Percentiles rank a stretch among this genome's conserved stretches.
Evolutionary conservation across 768 basidiomycete species (phyloP).

Genomic region (Mycena albidolilacea): DNA sequence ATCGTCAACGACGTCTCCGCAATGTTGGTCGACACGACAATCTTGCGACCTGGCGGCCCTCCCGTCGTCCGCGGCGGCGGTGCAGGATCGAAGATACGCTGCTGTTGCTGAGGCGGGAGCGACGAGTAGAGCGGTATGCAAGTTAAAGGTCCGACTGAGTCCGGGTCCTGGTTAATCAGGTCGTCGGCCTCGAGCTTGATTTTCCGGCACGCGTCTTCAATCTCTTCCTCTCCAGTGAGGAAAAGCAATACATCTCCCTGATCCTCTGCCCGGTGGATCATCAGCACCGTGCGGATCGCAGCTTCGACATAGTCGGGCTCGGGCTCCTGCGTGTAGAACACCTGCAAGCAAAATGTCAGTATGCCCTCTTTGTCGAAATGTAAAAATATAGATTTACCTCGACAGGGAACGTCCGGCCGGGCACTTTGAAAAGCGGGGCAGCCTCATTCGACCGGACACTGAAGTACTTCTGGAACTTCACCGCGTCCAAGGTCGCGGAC

Average conservation of each 20-base stretch:
- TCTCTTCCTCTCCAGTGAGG: conserved; percentile 98
- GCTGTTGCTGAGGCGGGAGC: conserved; percentile 94
- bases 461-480: conserved; percentile 98
- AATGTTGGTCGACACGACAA: conserved; percentile 96
- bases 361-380: neutral
- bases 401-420: conserved; percentile 94
- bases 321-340: conserved; percentile 93
- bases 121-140: conserved; percentile 97
- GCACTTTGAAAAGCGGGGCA: conserved; percentile 91
- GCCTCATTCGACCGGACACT: conserved; percentile 58
- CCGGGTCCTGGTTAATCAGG: conserved; percentile 76
- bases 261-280: conserved; percentile 97
- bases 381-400: conserved; percentile 57
- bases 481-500: conserved; percentile 97
- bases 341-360: conserved; percentile 44
- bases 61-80: conserved; percentile 72
- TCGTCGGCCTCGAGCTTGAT: conserved; percentile 94
- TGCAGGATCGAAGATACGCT: conserved; percentile 94
- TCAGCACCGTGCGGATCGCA: conserved; percentile 94
- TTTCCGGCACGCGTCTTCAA: conserved; percentile 95
- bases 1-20: conserved; percentile 98
- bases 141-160: conserved; percentile 85
- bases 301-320: conserved; percentile 98
- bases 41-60: conserved; percentile 91
- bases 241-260: conserved; percentile 95